Conservation (phyloP, 192 early-diverging fungal genomes). For the Piromyces finnis region DNA sequence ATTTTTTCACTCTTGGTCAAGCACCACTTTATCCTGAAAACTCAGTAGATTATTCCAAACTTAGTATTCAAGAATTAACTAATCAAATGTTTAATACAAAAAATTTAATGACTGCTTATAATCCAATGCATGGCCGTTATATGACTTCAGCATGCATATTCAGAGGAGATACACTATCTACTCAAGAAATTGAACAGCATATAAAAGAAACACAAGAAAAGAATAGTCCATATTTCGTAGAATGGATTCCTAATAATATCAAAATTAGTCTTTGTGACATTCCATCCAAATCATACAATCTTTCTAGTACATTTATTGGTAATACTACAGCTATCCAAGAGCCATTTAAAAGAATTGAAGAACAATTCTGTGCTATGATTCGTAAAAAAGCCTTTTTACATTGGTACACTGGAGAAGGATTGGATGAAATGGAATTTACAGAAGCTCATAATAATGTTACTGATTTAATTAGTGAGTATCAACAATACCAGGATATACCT, state of each 20-base stretch:
- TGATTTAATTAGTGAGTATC: conserved; percentile 94
- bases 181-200: conserved; percentile 51
- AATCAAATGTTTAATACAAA: conserved; percentile 73
- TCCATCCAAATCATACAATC: conserved; percentile 47
- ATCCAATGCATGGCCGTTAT: conserved; percentile 92
- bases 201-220: conserved; percentile 48
- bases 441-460: conserved; percentile 89
- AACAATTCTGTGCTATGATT: conserved; percentile 60
- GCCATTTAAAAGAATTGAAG: conserved; percentile 49
- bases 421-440: conserved; percentile 75
- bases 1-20: conserved; percentile 95
- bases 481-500: conserved; percentile 82
- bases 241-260: not conserved
- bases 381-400: conserved; percentile 63
- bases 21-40: conserved; percentile 75
- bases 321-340: conserved; percentile 66
- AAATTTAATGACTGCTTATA: conserved; percentile 91
- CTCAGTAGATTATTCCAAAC: conserved; percentile 69
- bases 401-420: conserved; percentile 77
- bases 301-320: conserved; percentile 59
- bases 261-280: conserved; percentile 43
- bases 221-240: conserved; percentile 25
- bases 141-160: conserved; percentile 70
- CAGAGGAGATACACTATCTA: conserved; percentile 37
- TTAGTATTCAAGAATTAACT: conserved; percentile 69